phyloP scores from a whole-genome alignment of 768 basidiomycete genomes.

The Phaffia tasmanica region DNA sequence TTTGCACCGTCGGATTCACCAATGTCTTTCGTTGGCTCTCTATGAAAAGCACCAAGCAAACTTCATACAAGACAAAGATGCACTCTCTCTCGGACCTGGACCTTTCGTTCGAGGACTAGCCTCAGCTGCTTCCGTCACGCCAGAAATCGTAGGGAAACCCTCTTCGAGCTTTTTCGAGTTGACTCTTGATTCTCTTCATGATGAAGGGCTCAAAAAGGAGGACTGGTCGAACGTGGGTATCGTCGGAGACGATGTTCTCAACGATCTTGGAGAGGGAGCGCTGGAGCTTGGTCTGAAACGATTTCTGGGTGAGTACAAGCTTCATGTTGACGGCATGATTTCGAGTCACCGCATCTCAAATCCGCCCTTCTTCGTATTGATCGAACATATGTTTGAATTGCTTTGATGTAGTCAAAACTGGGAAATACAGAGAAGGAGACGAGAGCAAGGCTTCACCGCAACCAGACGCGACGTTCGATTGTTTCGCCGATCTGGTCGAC shows the following conservation, averaged over 20 bases:
- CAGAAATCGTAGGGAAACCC: slow-evolving; percentile 57
- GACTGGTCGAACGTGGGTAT: slow-evolving; percentile 41
- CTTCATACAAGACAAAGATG: too few relatives aligned
- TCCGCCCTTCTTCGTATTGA: background rate
- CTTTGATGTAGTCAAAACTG: slow-evolving; percentile 47
- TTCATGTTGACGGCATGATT: background rate
- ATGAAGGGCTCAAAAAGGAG: slow-evolving; percentile 26
- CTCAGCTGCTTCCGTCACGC: slow-evolving; percentile 44
- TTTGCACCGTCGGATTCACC: too few relatives aligned
- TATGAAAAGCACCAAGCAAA: background rate
- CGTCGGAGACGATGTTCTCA: slow-evolving; percentile 56
- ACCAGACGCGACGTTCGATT: slow-evolving; percentile 47
- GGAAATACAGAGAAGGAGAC: slow-evolving; percentile 57
- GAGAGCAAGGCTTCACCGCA: slow-evolving; percentile 41
- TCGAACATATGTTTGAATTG: slow-evolving; percentile 10
- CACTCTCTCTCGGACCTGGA: slow-evolving; percentile 56
- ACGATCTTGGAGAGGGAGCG: slow-evolving; percentile 56
- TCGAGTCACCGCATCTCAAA: background rate
- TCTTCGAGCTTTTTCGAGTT: slow-evolving; percentile 50
- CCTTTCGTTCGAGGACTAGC: slow-evolving; percentile 60
- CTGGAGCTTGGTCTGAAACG: slow-evolving; percentile 52
- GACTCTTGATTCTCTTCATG: slow-evolving; percentile 44
- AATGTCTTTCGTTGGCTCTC: too few relatives aligned
- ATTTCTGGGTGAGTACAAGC: slow-evolving; percentile 47
- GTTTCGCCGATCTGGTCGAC: slow-evolving; percentile 51